Evolutionary conservation across 2,329 filamentous ascomycete genomes (phyloP), one percentile per base, ranked within the genome.

Genomic region (Ascochyta fabae): DNA sequence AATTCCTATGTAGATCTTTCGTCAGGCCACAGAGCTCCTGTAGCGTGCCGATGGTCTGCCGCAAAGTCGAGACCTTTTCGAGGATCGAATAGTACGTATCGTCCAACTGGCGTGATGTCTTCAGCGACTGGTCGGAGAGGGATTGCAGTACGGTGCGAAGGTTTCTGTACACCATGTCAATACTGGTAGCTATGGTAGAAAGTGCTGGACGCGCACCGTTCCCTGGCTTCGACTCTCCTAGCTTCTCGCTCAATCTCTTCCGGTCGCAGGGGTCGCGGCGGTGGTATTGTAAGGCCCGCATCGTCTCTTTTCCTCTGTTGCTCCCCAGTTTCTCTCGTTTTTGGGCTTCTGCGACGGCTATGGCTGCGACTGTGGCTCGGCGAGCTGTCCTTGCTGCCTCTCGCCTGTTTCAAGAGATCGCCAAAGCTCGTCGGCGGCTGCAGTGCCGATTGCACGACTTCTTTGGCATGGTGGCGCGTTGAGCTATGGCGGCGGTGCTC

Each of bases 71-170:
- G 44, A 89, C 81, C 68, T 88, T 90, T 69, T 91, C 87, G 27
- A 92, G 79, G 9, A 92, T 83, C 0, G 85, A 84, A 61, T 90
- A 89, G 76, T 92, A 93, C 3, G 88, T 88, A 55, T 89, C 85
- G 71, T 93, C 89, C 38, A 94, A 83, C 31, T 83, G 83, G 57
- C 83, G 81, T 15, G 87, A 90, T 23, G 87, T 85, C 22, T 80
- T 76, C 51, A 85, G 81, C 22, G 88, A 88, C 70, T 87, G 82
- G 29, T 81, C 77, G 63, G 82, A 82, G 10, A 92, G 79, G 44
- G 61, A 63, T 47, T 77, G 74, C 9, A 82, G 66, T 22, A 76
- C 74, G 19, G 65, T 54, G 6, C 74, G 72, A 8, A 81, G 70
- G 47, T 80, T 74, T 43, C 75, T 77, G 31, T 44, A 27, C 5